These are phyloP conservation scores for Candida sanyaensis DNA, from an alignment of 1,139 yeast genomes.

Conservation along the genomic window DNA sequence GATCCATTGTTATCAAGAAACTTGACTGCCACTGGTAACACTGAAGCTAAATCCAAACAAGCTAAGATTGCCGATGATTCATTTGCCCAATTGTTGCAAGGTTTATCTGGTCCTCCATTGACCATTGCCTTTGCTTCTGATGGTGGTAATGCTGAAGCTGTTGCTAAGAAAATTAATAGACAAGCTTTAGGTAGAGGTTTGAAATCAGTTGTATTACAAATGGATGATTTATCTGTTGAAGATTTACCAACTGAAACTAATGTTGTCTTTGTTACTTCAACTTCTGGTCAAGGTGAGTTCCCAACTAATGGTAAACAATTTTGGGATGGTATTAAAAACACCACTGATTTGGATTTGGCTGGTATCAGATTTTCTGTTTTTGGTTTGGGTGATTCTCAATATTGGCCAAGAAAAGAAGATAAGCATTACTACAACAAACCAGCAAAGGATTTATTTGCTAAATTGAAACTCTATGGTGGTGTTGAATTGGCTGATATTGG, in stretches of 20 bases:
- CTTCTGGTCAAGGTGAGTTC: slow-evolving; percentile 98
- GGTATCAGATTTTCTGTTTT: slow-evolving; percentile 72
- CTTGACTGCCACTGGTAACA: slow-evolving; percentile 61
- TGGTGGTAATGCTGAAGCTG: slow-evolving; percentile 88
- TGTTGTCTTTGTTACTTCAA: slow-evolving; percentile 79
- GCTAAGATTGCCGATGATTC: slow-evolving; percentile 75
- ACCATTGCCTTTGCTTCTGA: slow-evolving; percentile 92
- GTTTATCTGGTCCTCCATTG: slow-evolving; percentile 90
- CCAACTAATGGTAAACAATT: slow-evolving; percentile 92
- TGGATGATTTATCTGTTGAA: slow-evolving; percentile 84
- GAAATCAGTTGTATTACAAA: slow-evolving; percentile 71
- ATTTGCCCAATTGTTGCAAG: slow-evolving; percentile 73
- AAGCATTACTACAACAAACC: slow-evolving; percentile 94
- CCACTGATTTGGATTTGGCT: slow-evolving; percentile 74
- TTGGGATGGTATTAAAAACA: slow-evolving; percentile 80
- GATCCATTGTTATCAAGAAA: slow-evolving; percentile 80
- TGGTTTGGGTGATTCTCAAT: slow-evolving; percentile 91
- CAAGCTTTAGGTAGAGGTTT: slow-evolving; percentile 88
- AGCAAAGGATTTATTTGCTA: slow-evolving; percentile 68
- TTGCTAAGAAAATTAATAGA: slow-evolving; percentile 79
- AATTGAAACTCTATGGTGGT: slow-evolving; percentile 72
- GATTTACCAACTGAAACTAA: slow-evolving; percentile 82
- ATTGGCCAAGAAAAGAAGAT: slow-evolving; percentile 98
- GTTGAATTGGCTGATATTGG: slow-evolving; percentile 74
- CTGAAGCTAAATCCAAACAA: slow-evolving; percentile 60